Evolutionary conservation across 768 basidiomycete genomes (phyloP).

Genomic region (Mycena haematopus): DNA sequence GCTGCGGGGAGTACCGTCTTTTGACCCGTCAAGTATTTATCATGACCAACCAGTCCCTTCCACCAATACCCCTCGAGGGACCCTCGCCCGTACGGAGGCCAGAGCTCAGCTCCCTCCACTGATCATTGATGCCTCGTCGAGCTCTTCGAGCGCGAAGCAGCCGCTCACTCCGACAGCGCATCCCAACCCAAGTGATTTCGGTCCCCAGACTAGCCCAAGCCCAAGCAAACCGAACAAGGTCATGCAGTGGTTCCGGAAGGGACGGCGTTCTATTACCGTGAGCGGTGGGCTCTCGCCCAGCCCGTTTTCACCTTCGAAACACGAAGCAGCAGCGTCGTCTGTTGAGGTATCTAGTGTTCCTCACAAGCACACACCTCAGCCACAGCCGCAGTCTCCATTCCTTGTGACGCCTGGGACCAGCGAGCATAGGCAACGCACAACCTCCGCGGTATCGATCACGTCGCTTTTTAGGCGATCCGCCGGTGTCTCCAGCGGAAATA

Average conservation of each 20-base stretch:
- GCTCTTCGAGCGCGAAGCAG: slow-evolving; percentile 12
- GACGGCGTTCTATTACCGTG: slow-evolving; percentile 27
- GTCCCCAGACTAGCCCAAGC: slow-evolving; percentile 67
- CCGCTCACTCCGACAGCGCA: slow-evolving; percentile 20
- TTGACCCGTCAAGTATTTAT: slow-evolving; percentile 1
- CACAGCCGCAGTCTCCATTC: slow-evolving; percentile 30
- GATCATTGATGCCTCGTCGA: slow-evolving; percentile 17
- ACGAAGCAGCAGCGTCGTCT: slow-evolving; percentile 14
- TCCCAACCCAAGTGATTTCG: slow-evolving; percentile 43
- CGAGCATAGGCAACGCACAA: slow-evolving; percentile 24
- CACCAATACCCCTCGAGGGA: slow-evolving; percentile 9
- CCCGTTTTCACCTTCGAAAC: neutral
- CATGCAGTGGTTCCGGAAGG: slow-evolving; percentile 95
- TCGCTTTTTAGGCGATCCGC: slow-evolving; percentile 57
- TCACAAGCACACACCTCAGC: neutral
- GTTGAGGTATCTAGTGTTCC: slow-evolving; percentile 41
- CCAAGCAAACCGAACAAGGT: slow-evolving; percentile 93
- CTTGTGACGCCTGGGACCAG: slow-evolving; percentile 20
- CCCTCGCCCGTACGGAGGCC: slow-evolving; percentile 3
- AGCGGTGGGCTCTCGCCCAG: neutral
- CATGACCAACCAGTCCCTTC: neutral
- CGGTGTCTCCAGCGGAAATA: slow-evolving; percentile 45
- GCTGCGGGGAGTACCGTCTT: neutral
- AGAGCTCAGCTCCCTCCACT: slow-evolving; percentile 23
- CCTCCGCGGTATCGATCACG: slow-evolving; percentile 34